A percentile compares a stretch with the other conserved stretches of the same genome.
Evolutionary conservation across 441 rosid species (phyloP).

Genomic region (Rhodomyrtus psidioides): DNA sequence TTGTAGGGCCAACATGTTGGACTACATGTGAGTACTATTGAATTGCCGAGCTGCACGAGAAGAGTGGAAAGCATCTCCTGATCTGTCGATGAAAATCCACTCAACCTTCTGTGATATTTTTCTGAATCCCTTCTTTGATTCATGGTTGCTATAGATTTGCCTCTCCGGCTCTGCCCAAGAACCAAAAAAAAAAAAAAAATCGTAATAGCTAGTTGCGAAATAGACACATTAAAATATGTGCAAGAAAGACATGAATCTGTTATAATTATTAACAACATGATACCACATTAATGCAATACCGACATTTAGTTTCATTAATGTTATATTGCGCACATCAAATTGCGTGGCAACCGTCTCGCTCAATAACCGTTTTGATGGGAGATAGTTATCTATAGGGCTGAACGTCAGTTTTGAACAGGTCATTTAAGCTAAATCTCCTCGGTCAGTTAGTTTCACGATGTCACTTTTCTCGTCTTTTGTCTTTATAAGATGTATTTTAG

Average conservation of each 20-base stretch:
- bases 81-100: not conserved
- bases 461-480: too few relatives aligned
- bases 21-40: not conserved
- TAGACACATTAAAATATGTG: not conserved
- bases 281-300: too few relatives aligned
- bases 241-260: not conserved
- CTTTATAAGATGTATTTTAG: too few relatives aligned
- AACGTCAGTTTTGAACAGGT: too few relatives aligned
- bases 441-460: too few relatives aligned
- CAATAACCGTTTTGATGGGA: too few relatives aligned
- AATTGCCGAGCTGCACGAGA: not conserved
- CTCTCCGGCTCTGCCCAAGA: not conserved
- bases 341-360: too few relatives aligned
- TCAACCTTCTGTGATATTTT: not conserved
- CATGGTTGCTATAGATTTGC: not conserved
- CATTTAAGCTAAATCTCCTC: too few relatives aligned
- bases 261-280: too few relatives aligned
- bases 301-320: too few relatives aligned
- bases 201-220: not conserved
- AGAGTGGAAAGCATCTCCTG: not conserved
- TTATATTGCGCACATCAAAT: too few relatives aligned
- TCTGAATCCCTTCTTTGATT: not conserved
- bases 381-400: too few relatives aligned
- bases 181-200: not conserved
- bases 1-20: not conserved